These are phyloP conservation scores for Beauveria bassiana DNA, from an alignment of 2,329 filamentous ascomycete species.

Conservation along the genomic window DNA sequence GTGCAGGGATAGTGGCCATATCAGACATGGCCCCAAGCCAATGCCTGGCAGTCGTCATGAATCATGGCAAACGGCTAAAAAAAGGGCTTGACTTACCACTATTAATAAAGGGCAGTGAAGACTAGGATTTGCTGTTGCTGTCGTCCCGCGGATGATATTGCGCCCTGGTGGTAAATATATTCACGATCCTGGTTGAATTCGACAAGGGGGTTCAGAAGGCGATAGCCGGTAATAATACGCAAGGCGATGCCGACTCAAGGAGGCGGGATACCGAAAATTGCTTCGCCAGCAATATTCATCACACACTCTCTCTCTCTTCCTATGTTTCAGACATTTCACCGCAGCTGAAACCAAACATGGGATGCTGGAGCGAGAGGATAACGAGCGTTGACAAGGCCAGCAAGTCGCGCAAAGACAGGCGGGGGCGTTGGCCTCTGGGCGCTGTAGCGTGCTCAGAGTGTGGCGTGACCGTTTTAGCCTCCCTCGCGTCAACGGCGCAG, in stretches of 20 bases:
- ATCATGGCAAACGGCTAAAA: neutral
- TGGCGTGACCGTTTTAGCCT: too few relatives aligned
- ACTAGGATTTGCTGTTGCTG: too few relatives aligned
- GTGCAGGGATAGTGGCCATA: neutral
- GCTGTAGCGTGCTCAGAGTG: too few relatives aligned
- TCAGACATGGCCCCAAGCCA: neutral
- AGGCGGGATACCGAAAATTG: neutral
- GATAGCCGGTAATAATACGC: neutral
- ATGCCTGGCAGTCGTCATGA: neutral
- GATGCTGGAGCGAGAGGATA: neutral
- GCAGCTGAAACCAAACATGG: neutral
- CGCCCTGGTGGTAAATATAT: neutral
- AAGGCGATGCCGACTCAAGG: neutral
- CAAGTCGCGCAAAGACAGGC: neutral
- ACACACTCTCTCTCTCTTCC: neutral
- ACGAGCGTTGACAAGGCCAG: neutral
- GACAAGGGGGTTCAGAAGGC: neutral
- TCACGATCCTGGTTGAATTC: neutral
- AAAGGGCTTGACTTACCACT: neutral
- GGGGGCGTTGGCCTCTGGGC: too few relatives aligned
- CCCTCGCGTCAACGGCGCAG: too few relatives aligned
- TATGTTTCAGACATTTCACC: neutral
- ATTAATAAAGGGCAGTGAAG: neutral
- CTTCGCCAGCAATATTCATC: neutral
- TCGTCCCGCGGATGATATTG: neutral